Percentiles rank a stretch among this genome's conserved stretches.
Conservation (phyloP, 2,329 filamentous ascomycete species). For the Fusarium tupiense region DNA sequence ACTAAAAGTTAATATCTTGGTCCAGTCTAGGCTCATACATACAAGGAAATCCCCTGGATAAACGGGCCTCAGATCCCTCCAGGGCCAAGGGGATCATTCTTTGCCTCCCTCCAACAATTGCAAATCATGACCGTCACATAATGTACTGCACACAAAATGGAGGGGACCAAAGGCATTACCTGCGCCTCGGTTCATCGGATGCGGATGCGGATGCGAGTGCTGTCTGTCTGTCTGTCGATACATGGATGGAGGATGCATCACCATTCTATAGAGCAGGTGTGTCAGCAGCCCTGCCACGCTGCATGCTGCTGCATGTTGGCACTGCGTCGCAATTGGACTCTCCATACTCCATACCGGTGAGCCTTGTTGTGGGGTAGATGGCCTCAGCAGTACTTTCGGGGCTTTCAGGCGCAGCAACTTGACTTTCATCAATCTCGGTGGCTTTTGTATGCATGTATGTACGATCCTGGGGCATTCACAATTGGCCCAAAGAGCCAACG, state of each 20-base stretch:
- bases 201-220: background rate
- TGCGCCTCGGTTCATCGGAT: slow-evolving; percentile 21
- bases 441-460: background rate
- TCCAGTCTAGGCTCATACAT: background rate
- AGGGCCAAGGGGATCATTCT: background rate
- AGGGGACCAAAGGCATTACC: background rate
- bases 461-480: background rate
- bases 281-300: slow-evolving; percentile 15
- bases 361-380: slow-evolving; percentile 34
- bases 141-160: background rate
- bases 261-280: slow-evolving; percentile 27
- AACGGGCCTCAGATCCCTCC: background rate
- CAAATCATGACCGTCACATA: slow-evolving; percentile 3
- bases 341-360: slow-evolving; percentile 37
- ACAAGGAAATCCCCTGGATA: slow-evolving; percentile 22
- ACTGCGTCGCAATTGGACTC: slow-evolving; percentile 27
- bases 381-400: slow-evolving; percentile 23
- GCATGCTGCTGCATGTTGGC: slow-evolving; percentile 13
- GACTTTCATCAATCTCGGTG: slow-evolving; percentile 31
- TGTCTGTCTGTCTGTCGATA: background rate
- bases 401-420: slow-evolving; percentile 7
- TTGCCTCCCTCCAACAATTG: slow-evolving; percentile 2
- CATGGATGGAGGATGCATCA: slow-evolving; percentile 8
- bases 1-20: background rate
- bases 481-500: background rate